Evolutionary conservation across 164 flowering plant genomes (phyloP).

Genomic region (Umbilicus rupestris): DNA sequence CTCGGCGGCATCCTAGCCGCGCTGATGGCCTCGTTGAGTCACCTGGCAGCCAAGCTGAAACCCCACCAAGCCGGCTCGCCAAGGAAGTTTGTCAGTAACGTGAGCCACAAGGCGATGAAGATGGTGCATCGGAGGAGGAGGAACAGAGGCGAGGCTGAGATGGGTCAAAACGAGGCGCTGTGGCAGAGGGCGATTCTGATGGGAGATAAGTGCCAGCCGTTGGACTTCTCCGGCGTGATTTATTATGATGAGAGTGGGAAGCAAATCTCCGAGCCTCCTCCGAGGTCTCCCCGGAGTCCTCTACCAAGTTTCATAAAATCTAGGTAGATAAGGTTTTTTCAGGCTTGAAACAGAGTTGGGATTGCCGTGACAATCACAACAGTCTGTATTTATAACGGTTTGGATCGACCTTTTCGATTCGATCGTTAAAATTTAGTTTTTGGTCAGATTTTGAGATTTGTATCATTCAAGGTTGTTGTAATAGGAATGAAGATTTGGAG

Average conservation of each 20-base stretch:
- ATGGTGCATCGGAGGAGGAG: constrained; percentile 1
- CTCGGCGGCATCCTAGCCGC: neutral
- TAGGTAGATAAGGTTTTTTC: neutral
- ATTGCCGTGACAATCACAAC: too few species aligned
- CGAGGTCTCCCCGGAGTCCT: constrained; percentile 15
- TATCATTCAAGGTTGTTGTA: too few species aligned
- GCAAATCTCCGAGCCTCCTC: constrained; percentile 37
- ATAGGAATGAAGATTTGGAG: too few species aligned
- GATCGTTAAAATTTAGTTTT: too few species aligned
- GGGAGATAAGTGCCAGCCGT: constrained; percentile 70
- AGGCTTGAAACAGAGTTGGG: too few species aligned
- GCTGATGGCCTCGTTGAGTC: neutral
- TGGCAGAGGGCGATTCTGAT: constrained; percentile 59
- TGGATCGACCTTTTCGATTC: too few species aligned
- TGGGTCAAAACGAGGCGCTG: constrained; percentile 31
- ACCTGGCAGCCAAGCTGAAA: constrained; percentile 1
- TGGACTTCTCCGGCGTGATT: constrained; percentile 64
- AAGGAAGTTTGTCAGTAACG: neutral
- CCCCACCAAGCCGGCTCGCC: neutral
- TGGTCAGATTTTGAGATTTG: too few species aligned
- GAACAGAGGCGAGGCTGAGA: constrained; percentile 2
- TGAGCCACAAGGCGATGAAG: constrained; percentile 3
- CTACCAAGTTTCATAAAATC: neutral
- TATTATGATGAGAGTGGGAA: constrained; percentile 51
- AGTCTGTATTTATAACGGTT: too few species aligned